Conservation (phyloP, 805 yeast species). For the Peterozyma toletana region DNA sequence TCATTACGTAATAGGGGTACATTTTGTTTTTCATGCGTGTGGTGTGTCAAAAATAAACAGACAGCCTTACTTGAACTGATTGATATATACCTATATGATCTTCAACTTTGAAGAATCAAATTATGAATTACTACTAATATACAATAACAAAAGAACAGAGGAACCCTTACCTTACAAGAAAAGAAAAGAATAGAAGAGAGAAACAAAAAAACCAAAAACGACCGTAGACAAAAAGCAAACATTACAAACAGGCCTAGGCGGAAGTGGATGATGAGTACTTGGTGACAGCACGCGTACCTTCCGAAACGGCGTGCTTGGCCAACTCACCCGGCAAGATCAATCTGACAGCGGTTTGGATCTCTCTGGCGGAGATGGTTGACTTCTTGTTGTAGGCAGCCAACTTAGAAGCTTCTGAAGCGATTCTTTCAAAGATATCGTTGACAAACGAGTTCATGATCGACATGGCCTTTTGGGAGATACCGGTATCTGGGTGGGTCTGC, state of each 20-base stretch:
- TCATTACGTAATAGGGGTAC: no score
- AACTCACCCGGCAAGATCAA: constrained; percentile 97
- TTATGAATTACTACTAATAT: no score
- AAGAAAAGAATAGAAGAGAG: background rate
- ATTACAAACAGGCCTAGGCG: constrained; percentile 17
- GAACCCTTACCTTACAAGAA: background rate
- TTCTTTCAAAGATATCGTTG: constrained; percentile 96
- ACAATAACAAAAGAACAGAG: background rate
- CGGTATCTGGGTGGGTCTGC: constrained; percentile 99
- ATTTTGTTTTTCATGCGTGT: no score
- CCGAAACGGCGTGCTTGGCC: constrained; percentile 97
- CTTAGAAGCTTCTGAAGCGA: constrained; percentile 96
- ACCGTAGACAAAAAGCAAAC: background rate
- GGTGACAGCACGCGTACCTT: constrained; percentile 98
- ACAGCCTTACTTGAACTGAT: no score
- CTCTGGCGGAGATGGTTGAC: constrained; percentile 96
- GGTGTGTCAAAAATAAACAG: no score
- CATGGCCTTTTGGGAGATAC: constrained; percentile 98
- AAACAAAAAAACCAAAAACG: background rate
- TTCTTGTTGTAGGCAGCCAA: constrained; percentile 98
- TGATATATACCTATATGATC: no score
- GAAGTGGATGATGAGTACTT: constrained; percentile 73
- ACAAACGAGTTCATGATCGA: constrained; percentile 98
- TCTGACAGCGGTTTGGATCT: constrained; percentile 98
- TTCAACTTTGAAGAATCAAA: no score